These are phyloP conservation scores for Puccinia novopanici DNA, from an alignment of 1,284 basidiomycete species.

Conservation along the genomic window DNA sequence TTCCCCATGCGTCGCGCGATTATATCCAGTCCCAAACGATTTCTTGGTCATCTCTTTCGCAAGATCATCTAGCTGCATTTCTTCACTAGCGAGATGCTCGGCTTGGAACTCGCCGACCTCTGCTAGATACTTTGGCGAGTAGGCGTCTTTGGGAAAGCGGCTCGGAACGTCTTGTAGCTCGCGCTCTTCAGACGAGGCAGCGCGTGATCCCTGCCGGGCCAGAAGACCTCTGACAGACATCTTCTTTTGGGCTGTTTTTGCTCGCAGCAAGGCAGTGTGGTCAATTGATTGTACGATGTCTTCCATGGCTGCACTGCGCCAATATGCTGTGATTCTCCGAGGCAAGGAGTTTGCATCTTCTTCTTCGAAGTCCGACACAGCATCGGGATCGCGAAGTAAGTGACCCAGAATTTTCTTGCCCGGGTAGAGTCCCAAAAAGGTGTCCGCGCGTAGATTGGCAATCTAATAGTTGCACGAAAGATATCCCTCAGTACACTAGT, in stretches of 20 bases:
- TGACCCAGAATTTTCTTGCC: not conserved
- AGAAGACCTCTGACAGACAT: conserved; percentile 10
- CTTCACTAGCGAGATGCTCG: not conserved
- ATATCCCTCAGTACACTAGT: not conserved
- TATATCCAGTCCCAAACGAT: not conserved
- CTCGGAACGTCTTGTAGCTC: not conserved
- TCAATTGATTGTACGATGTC: not conserved
- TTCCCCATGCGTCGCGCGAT: not conserved
- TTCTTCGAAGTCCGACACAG: conserved; percentile 12
- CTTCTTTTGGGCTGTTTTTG: conserved; percentile 14
- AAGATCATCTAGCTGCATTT: not conserved
- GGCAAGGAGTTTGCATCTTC: not conserved
- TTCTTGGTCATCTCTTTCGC: not conserved
- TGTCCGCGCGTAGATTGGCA: not conserved
- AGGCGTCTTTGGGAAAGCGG: not conserved
- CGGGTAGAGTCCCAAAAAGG: conserved; percentile 1
- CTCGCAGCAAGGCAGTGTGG: not conserved
- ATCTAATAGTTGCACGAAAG: not conserved
- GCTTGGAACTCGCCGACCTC: not conserved
- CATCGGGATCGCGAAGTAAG: conserved; percentile 15
- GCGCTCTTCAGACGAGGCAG: not conserved
- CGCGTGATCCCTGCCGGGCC: not conserved
- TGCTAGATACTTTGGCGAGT: not conserved
- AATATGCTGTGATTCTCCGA: not conserved
- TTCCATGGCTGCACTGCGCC: conserved; percentile 20